Conservation (phyloP, 805 yeast genomes). For the Lachancea waltii region DNA sequence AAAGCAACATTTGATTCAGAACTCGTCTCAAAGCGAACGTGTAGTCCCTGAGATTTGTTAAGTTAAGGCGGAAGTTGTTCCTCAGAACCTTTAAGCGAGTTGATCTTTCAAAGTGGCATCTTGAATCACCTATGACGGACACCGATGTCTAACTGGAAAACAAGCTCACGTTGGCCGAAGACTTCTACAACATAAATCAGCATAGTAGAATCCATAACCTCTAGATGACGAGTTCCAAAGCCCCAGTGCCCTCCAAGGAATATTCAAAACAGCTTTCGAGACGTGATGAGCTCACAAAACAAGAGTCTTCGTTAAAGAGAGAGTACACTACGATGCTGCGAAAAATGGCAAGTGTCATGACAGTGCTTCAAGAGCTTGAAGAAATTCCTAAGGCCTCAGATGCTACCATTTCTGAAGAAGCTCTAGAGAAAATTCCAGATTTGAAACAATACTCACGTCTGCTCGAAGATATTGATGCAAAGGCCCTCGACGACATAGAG, state of each 20-base stretch:
- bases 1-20: no score
- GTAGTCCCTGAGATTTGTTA: no score
- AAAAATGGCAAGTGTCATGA: conserved; percentile 24
- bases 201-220: no score
- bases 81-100: no score
- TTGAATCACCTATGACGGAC: no score
- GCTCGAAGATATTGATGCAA: conserved; percentile 9
- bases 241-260: conserved; percentile 6
- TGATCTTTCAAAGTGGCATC: no score
- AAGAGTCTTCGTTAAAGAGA: conserved; percentile 24
- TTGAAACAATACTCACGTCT: conserved; percentile 23
- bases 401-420: conserved; percentile 14
- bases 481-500: conserved; percentile 10
- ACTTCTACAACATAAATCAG: no score
- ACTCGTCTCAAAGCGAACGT: no score
- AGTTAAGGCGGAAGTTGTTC: no score
- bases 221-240: conserved; percentile 6
- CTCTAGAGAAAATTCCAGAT: conserved; percentile 19
- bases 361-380: conserved; percentile 17
- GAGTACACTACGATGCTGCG: conserved; percentile 30
- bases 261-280: conserved; percentile 16
- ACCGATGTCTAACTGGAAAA: no score
- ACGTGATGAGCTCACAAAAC: conserved; percentile 29
- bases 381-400: conserved; percentile 10
- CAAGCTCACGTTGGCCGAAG: no score